Evolutionary conservation across 495 filamentous ascomycete genomes (phyloP).

Genomic region (Evansstolkia leycettana): DNA sequence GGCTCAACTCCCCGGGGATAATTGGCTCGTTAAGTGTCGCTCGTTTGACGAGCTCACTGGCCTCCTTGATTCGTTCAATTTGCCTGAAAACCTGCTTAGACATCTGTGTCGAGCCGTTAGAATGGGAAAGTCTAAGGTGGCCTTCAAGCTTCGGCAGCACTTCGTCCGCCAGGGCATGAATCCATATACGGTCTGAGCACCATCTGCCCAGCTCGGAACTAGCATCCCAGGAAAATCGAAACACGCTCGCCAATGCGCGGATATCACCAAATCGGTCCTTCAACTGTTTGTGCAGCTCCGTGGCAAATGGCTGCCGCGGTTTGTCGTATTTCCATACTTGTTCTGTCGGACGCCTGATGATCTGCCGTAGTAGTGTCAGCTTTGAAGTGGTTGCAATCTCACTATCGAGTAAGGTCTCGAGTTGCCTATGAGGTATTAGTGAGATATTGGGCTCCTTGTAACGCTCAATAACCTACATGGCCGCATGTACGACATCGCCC

Average conservation of each 20-base stretch:
- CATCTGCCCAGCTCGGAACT: constrained; percentile 66
- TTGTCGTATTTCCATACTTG: constrained; percentile 43
- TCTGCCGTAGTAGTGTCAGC: constrained; percentile 42
- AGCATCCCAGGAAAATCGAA: constrained; percentile 43
- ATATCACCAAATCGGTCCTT: constrained; percentile 44
- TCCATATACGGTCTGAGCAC: constrained; percentile 79
- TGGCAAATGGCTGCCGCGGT: constrained; percentile 42
- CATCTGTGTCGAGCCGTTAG: constrained; percentile 9
- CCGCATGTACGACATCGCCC: constrained; percentile 54
- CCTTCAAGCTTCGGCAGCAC: constrained; percentile 51
- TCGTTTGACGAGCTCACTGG: constrained; percentile 39
- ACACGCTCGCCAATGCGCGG: constrained; percentile 42
- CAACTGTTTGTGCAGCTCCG: constrained; percentile 48
- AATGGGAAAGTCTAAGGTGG: constrained; percentile 31
- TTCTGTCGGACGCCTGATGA: constrained; percentile 50
- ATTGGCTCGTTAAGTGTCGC: constrained; percentile 36
- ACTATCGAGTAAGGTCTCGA: constrained; percentile 68
- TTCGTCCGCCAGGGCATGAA: constrained; percentile 53
- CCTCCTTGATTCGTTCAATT: constrained; percentile 44
- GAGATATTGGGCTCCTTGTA: background rate
- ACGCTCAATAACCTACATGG: constrained; percentile 28
- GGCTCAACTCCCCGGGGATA: constrained; percentile 40
- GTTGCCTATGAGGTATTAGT: constrained; percentile 33
- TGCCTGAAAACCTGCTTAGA: constrained; percentile 34
- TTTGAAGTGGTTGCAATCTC: constrained; percentile 76